A percentile compares a stretch with the other conserved stretches of the same genome.
Evolutionary conservation across 208 protist genomes (phyloP).

Genomic region (Acanthamoeba rhysodes): DNA sequence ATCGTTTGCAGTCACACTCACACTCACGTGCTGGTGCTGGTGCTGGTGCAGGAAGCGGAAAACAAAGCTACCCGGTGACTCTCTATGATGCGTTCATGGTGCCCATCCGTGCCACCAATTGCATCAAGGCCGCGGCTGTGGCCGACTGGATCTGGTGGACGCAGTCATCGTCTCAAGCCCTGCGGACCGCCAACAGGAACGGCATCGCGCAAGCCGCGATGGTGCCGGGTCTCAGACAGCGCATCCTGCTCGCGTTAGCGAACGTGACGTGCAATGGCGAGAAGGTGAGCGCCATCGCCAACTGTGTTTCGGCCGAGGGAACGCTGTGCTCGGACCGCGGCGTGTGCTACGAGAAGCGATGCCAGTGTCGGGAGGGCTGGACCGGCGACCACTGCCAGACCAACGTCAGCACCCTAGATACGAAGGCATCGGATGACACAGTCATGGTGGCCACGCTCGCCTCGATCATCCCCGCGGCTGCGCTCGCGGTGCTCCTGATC

Average conservation of each 20-base stretch:
- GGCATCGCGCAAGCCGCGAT: not conserved
- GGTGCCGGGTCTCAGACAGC: not conserved
- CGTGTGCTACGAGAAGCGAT: not conserved
- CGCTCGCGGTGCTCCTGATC: not conserved
- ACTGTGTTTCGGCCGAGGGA: not conserved
- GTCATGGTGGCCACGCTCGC: not conserved
- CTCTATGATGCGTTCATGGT: not conserved
- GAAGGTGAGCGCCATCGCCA: not conserved
- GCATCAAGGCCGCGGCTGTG: slow-evolving; percentile 26
- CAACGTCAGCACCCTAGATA: not conserved
- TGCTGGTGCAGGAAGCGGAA: not conserved
- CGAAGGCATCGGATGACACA: not conserved
- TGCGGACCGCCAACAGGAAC: not conserved
- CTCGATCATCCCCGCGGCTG: not conserved
- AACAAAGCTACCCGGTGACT: not conserved
- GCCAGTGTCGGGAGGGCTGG: not conserved
- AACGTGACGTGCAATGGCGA: slow-evolving; percentile 32
- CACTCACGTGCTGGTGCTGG: not conserved
- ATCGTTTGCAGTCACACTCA: not conserved
- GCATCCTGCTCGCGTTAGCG: not conserved
- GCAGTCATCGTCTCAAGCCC: not conserved
- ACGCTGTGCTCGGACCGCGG: slow-evolving; percentile 37
- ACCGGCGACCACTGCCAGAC: slow-evolving; percentile 33
- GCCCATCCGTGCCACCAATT: not conserved
- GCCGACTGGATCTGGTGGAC: slow-evolving; percentile 70